These are phyloP conservation scores for Xylaria sp. DNA, from an alignment of 2,329 filamentous ascomycete species.

Conservation along the genomic window DNA sequence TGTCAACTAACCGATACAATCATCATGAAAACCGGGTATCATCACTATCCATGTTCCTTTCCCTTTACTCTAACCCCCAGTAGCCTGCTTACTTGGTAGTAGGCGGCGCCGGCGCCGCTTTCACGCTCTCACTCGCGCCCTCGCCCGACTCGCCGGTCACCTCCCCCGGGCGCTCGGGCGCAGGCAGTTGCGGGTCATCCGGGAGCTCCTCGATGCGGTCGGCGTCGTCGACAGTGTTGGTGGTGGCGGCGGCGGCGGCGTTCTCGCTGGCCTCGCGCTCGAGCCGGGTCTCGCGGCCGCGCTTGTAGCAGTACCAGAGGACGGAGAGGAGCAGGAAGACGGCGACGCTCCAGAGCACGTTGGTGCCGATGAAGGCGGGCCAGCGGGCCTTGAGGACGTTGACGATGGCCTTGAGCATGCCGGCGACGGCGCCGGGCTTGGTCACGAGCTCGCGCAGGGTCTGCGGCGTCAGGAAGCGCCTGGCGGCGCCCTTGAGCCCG, in stretches of 20 bases:
- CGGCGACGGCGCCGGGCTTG: conserved; percentile 83
- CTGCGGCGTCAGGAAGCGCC: conserved; percentile 69
- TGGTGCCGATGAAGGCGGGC: conserved; percentile 89
- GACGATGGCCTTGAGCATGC: conserved; percentile 87
- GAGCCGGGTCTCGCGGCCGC: conserved; percentile 82
- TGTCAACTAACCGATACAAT: no score
- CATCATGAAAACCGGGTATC: conserved; percentile 5
- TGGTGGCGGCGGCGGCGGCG: conserved; percentile 34
- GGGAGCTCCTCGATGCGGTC: conserved; percentile 53
- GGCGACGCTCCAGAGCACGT: conserved; percentile 86
- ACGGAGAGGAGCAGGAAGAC: conserved; percentile 89
- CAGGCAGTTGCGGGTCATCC: conserved; percentile 50
- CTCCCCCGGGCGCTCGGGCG: no score
- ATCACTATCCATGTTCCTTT: conserved; percentile 2
- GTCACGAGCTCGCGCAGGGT: conserved; percentile 79
- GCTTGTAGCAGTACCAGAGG: conserved; percentile 98
- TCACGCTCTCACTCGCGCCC: not conserved
- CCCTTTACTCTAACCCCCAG: not conserved
- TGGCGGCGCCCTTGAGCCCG: conserved; percentile 58
- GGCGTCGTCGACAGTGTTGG: conserved; percentile 43
- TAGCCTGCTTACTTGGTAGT: not conserved
- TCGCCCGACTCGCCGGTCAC: no score
- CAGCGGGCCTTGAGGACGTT: conserved; percentile 85
- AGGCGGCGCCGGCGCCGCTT: not conserved
- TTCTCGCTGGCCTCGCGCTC: conserved; percentile 56